Evolutionary conservation across 768 basidiomycete species (phyloP), one percentile per base, ranked within the genome.

Genomic region (Pisolithus orientalis): DNA sequence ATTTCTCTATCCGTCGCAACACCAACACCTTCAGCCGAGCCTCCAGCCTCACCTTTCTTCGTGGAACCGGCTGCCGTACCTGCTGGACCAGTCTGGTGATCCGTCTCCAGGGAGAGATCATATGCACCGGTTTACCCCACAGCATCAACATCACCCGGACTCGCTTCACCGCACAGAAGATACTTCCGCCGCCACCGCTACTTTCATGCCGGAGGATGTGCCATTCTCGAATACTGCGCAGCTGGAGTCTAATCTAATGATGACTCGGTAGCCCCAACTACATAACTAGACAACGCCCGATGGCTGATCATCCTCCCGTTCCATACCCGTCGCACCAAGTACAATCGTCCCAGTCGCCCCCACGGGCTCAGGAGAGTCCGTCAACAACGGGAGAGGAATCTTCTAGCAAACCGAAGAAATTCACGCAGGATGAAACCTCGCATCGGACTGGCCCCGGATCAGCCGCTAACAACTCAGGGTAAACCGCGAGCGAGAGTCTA

Each of bases 401-500:
- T 39, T 9, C 53, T 37, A 9, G 0, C 46, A 32, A 52, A 14
- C 2, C 45, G 52, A 66, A 58, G 24, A 84, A 80, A 54, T 24
- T 24, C 71, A 14, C 74, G 80, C 42, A 76, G 79, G 45, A 75
- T 77, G 60, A 81, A 83, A 57, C 75, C 77, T 28, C 80, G 66
- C 40, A 84, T 90, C 47, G 82, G 80, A 44, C 78, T 90, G 32
- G 83, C 87, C 2, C 75, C 84, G 4, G 84, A 85, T 61, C 88
- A 90, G 59, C 88, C 88, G 2, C 80, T 85, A 42, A 90, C 88
- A 0, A 85, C 86, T 0, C 85, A 90, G 64, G 88, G 88, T n/a
- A 88, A 79, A 58, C 83, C 80, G 21, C 77, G 88, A 17, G 77
- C 80, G 17, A 77, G 88, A 32, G 88, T 90, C 24, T 91, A 81